Percentiles rank a stretch among this genome's conserved stretches.
Evolutionary conservation across 805 yeast genomes (phyloP).

Genomic region (Candida vaughaniae): DNA sequence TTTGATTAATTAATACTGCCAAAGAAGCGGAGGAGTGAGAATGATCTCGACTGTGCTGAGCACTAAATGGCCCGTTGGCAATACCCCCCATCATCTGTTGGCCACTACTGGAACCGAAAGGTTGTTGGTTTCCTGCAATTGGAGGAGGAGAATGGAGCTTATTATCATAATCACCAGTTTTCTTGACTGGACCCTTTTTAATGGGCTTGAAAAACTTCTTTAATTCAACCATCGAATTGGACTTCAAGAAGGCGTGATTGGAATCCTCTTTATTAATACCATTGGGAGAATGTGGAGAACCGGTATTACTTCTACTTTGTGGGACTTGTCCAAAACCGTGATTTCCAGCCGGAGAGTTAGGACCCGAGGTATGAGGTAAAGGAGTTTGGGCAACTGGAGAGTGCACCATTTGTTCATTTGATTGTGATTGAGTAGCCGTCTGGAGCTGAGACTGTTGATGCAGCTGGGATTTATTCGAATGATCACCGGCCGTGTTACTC

Average conservation of each 20-base stretch:
- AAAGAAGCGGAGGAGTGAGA: constrained; percentile 38
- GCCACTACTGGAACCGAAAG: not conserved
- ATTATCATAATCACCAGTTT: constrained; percentile 19
- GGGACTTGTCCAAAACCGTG: not conserved
- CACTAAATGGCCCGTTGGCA: constrained; percentile 5
- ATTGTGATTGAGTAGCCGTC: too few relatives aligned
- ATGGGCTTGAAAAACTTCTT: constrained; percentile 70
- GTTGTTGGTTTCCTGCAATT: constrained; percentile 10
- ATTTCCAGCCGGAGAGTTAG: not conserved
- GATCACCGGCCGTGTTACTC: constrained; percentile 29
- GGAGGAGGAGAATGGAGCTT: constrained; percentile 33
- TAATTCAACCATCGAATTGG: constrained; percentile 65
- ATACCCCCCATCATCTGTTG: constrained; percentile 1
- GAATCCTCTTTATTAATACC: constrained; percentile 22
- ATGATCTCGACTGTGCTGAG: constrained; percentile 25
- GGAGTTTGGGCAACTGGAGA: constrained; percentile 1
- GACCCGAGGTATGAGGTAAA: not conserved
- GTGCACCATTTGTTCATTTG: too few relatives aligned
- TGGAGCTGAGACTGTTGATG: constrained; percentile 10
- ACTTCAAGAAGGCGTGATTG: constrained; percentile 31
- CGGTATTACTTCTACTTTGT: constrained; percentile 8
- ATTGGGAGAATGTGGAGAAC: constrained; percentile 11
- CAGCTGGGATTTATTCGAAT: not conserved
- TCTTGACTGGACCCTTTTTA: constrained; percentile 23
- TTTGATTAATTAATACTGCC: constrained; percentile 37